Percentiles rank a stretch among this genome's conserved stretches.
phyloP scores from a whole-genome alignment of 2,329 filamentous ascomycete genomes.

The Fusarium lateritium region DNA sequence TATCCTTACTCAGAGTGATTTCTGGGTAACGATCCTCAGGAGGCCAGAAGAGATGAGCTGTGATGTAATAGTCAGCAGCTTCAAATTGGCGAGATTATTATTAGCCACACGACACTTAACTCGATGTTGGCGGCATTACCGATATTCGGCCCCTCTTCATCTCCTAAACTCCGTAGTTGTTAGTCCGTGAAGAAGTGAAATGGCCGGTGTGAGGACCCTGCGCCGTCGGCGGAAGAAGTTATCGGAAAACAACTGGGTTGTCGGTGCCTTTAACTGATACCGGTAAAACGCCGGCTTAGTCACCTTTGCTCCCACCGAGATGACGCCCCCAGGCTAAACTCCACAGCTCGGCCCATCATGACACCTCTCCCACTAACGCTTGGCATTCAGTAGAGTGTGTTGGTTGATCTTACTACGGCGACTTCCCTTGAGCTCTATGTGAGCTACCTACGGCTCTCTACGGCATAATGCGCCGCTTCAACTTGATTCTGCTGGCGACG shows the following conservation, averaged over 20 bases:
- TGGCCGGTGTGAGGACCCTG: slow-evolving; percentile 33
- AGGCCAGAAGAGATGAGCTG: slow-evolving; percentile 35
- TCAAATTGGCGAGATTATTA: slow-evolving; percentile 34
- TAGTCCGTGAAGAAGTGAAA: slow-evolving; percentile 25
- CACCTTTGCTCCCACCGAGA: not conserved
- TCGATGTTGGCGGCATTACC: slow-evolving; percentile 32
- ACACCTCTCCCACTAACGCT: slow-evolving; percentile 50
- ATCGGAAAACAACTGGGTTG: slow-evolving; percentile 1
- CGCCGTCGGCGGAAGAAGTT: slow-evolving; percentile 15
- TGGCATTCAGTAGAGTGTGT: slow-evolving; percentile 24
- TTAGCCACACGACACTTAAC: slow-evolving; percentile 21
- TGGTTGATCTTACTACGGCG: slow-evolving; percentile 24
- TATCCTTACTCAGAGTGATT: slow-evolving; percentile 4
- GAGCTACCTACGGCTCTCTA: slow-evolving; percentile 38
- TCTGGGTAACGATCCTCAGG: slow-evolving; percentile 1
- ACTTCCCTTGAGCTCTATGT: slow-evolving; percentile 49
- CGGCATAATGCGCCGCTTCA: slow-evolving; percentile 66
- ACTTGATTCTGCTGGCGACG: slow-evolving; percentile 60
- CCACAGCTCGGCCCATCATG: slow-evolving; percentile 49
- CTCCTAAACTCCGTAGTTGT: slow-evolving; percentile 29
- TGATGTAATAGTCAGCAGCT: slow-evolving; percentile 36
- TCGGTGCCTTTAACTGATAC: slow-evolving; percentile 17
- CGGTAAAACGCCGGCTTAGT: slow-evolving; percentile 46
- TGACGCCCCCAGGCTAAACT: slow-evolving; percentile 36
- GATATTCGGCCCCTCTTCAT: slow-evolving; percentile 40